Evolutionary conservation across 2,329 filamentous ascomycete species (phyloP), one percentile per base, ranked within the genome.

Genomic region (Alternaria longipes): DNA sequence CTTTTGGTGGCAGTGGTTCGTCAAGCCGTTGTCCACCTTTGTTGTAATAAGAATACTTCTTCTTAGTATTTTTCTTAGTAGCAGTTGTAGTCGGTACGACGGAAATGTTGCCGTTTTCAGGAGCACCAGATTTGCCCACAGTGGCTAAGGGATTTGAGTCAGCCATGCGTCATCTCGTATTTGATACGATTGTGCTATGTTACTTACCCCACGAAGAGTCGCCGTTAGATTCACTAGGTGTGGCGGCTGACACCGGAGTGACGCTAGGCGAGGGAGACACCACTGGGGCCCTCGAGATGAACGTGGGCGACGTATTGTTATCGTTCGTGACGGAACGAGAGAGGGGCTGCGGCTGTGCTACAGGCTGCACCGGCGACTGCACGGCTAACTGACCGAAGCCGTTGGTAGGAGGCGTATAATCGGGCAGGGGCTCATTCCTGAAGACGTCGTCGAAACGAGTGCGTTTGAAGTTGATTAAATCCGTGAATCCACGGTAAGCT

Each of bases 21-120:
- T 84, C 82, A 12, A 84, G 66, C 26, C 82, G 78, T 62, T 83
- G 74, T 46, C 79, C 79, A 51, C 74, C 70, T 34, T 75, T 76
- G 62, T 84, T 84, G 58, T 79, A 77, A 42, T 81, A 74, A 49
- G 81, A 75, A 64, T 74, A 72, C 72, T 78, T 75, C 58, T 73
- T 75, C 58, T 72, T 72, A 24, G 59, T n/a, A 40, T 67, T 69
- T 53, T 59, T 56, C 50, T 67, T 68, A 24, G 66, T 67, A 55
- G 49, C 46, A 30, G 44, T 38, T 28, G 59, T 56, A 24, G 22
- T 62, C 8, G 71, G 62, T 5, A 78, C 77, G 46, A 83, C 80
- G 32, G 76, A 78, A 59, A 82, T 79, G 40, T 52, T 79, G 54
- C 80, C 79, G 7, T 66, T 68, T 12, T 61, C 38, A n/a, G 59